Evolutionary conservation across 352 stramenopile genomes (phyloP), one percentile per base, ranked within the genome.

Genomic region (Phytophthora cryptogea): DNA sequence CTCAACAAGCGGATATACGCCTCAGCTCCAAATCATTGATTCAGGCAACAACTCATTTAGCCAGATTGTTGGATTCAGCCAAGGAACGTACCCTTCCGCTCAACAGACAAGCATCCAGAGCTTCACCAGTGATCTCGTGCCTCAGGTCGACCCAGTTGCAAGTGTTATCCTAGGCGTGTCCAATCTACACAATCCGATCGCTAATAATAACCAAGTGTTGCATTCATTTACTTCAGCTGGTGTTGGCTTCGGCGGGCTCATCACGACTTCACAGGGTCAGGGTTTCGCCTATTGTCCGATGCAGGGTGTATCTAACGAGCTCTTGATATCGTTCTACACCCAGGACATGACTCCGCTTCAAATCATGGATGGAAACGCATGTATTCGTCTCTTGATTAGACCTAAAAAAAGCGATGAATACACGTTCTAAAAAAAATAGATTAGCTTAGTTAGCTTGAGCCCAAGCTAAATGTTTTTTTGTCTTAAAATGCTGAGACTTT

Each of bases 111-210:
- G 14, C 47, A 16, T 68, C n/a, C n/a, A 68, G 42, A 27, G 44
- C 0, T 31, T 57, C 4, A 68, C 62, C 42, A 62, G 51, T 16
- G 53, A 57, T 20, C 20, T 68, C 1, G 45, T 62, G 13, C 51
- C 59, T 5, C 51, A 63, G 5, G 43, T 69, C 6, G 54, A 64
- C 47, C 61, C 61, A 16, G 27, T 14, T 3, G 47, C 48, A 0
- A 32, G 42, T 2, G 61, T 65, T 1, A 28, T 65, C 2, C 4
- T 69, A 2, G 32, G 16, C 20, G n/a, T n/a, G n/a, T n/a, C n/a
- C n/a, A 65, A 70, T 58, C 27, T 70, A 0, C 43, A 61, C 13
- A 66, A 70, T 54, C 41, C 54, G 35, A 45, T 65, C 10, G 54
- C 62, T 8, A 66, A 59, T 26, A 70, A 63, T 26, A 59, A 54